Percentiles rank a stretch among this genome's conserved stretches.
phyloP scores from a whole-genome alignment of 345 rosid genomes.

The Citrus unshiu region DNA sequence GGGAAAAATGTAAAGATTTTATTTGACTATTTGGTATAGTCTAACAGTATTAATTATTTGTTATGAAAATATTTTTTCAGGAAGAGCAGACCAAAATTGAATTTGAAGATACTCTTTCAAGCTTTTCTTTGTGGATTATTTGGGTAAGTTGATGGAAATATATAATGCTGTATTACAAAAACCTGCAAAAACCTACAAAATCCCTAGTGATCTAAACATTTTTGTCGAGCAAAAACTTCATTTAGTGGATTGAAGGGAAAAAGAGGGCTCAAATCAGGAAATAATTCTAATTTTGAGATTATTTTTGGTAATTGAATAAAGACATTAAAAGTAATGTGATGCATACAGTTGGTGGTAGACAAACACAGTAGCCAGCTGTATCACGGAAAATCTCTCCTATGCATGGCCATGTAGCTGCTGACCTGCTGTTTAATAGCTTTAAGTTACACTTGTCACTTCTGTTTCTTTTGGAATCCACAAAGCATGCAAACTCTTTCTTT shows the following conservation, averaged over 20 bases:
- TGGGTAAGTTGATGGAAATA: constrained; percentile 33
- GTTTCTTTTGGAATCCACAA: not conserved
- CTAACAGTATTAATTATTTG: not conserved
- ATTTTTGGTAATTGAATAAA: not conserved
- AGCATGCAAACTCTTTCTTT: not conserved
- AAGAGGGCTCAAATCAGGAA: no score
- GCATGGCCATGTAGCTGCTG: not conserved
- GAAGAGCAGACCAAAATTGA: constrained; percentile 44
- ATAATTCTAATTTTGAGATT: no score
- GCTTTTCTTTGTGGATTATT: constrained; percentile 43
- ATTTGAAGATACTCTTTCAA: constrained; percentile 14
- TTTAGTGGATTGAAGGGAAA: no score
- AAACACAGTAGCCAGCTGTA: not conserved
- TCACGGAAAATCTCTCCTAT: not conserved
- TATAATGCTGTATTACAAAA: no score
- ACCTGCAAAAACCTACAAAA: no score
- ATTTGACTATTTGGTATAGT: not conserved
- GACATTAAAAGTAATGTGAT: not conserved
- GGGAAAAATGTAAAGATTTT: not conserved
- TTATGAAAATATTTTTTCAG: constrained; percentile 13
- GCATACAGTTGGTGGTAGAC: not conserved
- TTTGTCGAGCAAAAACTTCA: no score
- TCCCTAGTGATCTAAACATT: no score
- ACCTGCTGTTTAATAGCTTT: no score
- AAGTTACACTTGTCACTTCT: not conserved